Evolutionary conservation across 2,329 filamentous ascomycete genomes (phyloP).

Genomic region (Sclerotinia spermophila): DNA sequence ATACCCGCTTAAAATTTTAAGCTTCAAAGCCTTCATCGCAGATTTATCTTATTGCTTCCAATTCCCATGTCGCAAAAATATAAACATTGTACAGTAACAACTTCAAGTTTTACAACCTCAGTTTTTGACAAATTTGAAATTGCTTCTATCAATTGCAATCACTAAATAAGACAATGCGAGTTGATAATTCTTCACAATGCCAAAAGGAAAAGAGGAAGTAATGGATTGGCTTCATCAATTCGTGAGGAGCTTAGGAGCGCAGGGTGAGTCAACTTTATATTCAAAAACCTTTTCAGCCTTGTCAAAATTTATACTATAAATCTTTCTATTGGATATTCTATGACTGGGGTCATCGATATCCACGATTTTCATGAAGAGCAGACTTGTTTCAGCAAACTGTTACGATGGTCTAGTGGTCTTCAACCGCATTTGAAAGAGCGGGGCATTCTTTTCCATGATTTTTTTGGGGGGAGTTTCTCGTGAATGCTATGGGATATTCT

Average conservation of each 20-base stretch:
- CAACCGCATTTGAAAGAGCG: neutral
- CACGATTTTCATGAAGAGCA: neutral
- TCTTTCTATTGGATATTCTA: neutral
- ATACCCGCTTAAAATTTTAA: slow-evolving; percentile 11
- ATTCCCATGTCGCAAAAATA: slow-evolving; percentile 1
- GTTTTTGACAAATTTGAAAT: neutral
- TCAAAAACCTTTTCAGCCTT: slow-evolving; percentile 4
- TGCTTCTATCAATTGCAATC: neutral
- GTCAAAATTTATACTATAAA: neutral
- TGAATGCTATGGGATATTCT: neutral
- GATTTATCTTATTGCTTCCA: neutral
- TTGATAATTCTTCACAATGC: slow-evolving; percentile 9
- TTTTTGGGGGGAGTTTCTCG: neutral
- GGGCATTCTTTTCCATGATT: neutral
- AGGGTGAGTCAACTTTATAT: slow-evolving; percentile 12
- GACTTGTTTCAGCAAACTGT: slow-evolving; percentile 7
- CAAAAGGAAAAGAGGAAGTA: slow-evolving; percentile 15
- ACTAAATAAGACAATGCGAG: slow-evolving; percentile 2
- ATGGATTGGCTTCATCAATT: slow-evolving; percentile 15
- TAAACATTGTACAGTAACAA: neutral
- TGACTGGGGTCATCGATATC: neutral
- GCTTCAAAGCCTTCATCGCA: slow-evolving; percentile 3
- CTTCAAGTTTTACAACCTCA: slow-evolving; percentile 9
- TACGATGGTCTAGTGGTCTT: slow-evolving; percentile 8
- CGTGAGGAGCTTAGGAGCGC: slow-evolving; percentile 5